Evolutionary conservation across 2,329 filamentous ascomycete genomes (phyloP).

Genomic region (Ciborinia camelliae): DNA sequence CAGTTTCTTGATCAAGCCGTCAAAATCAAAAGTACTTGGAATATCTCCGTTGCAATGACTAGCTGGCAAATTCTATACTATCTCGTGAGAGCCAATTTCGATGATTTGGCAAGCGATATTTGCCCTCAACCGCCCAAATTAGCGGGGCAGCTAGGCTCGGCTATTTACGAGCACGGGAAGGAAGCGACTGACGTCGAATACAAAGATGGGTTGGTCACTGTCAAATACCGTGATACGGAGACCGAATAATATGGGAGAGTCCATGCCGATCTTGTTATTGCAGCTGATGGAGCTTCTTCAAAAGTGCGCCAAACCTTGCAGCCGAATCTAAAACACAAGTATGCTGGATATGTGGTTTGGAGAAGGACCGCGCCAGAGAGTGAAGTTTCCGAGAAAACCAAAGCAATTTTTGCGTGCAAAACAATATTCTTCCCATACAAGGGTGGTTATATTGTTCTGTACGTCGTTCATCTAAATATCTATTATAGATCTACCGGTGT

Average conservation of each 20-base stretch:
- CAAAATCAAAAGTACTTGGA: conserved; percentile 7
- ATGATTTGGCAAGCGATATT: conserved; percentile 22
- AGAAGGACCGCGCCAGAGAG: neutral
- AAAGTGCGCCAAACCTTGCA: neutral
- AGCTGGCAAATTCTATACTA: conserved; percentile 28
- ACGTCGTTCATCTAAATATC: neutral
- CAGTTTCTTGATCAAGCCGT: neutral
- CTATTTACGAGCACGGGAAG: neutral
- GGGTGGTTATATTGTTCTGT: neutral
- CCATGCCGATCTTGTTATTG: conserved; percentile 1
- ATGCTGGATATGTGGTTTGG: conserved; percentile 8
- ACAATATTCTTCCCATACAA: neutral
- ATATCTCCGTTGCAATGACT: neutral
- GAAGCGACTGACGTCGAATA: neutral
- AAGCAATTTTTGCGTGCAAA: neutral
- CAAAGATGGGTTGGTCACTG: neutral
- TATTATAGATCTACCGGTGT: neutral
- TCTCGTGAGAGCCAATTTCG: conserved; percentile 27
- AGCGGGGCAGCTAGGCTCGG: neutral
- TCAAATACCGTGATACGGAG: neutral
- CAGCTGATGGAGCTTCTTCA: neutral
- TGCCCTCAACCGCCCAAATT: neutral
- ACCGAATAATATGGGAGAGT: neutral
- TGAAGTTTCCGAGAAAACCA: neutral
- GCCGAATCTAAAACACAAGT: neutral